phyloP scores from a whole-genome alignment of 805 yeast genomes.

The Kodamaea jinghongensis region DNA sequence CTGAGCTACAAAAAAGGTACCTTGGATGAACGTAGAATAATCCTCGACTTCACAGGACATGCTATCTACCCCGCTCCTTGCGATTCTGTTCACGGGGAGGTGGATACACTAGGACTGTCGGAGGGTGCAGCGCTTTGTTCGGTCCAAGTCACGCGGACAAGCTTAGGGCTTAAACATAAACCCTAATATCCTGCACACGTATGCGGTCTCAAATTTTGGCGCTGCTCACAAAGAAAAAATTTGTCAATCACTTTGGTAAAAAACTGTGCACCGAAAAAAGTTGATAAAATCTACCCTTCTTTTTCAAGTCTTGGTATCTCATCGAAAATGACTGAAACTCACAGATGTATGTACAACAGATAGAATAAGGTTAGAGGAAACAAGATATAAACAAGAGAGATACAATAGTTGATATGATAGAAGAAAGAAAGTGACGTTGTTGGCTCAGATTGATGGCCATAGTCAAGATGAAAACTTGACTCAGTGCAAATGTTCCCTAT shows the following conservation, averaged over 20 bases:
- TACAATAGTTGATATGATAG: too few species aligned
- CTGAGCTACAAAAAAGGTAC: too few species aligned
- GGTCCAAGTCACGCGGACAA: background rate
- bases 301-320: constrained; percentile 8
- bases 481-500: too few species aligned
- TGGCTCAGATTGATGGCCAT: too few species aligned
- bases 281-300: constrained; percentile 7
- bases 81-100: too few species aligned
- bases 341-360: constrained; percentile 80
- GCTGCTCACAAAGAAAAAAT: constrained; percentile 1
- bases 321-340: constrained; percentile 87
- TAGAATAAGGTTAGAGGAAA: background rate
- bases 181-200: background rate
- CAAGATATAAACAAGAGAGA: background rate
- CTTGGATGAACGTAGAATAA: too few species aligned
- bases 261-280: too few species aligned
- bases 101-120: background rate
- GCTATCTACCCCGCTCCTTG: too few species aligned
- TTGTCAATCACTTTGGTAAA: background rate
- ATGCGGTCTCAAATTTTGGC: background rate
- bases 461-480: background rate
- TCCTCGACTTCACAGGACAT: too few species aligned
- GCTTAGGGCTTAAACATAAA: background rate
- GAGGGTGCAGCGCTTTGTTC: background rate
- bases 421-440: too few species aligned